Percentiles rank a stretch among this genome's conserved stretches.
These are phyloP conservation scores for Sporobolomyces phaffii DNA, from an alignment of 768 basidiomycete species.

Conservation along the genomic window DNA sequence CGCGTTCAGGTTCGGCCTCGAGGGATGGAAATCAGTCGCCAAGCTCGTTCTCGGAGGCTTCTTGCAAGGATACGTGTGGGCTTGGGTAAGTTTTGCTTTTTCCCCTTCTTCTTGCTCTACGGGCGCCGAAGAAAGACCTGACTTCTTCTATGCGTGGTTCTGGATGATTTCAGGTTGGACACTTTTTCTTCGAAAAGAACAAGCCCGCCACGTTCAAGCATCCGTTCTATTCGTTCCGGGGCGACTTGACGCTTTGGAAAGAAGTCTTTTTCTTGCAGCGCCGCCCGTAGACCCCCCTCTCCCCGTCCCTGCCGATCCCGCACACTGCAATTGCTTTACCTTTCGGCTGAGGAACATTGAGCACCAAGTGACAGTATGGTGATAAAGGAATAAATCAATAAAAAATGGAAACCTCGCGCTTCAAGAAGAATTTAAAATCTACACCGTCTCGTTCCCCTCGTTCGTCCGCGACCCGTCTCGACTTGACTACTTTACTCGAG, in stretches of 20 bases:
- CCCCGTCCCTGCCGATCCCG: background rate
- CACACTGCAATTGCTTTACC: no score
- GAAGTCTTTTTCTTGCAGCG: conserved; percentile 15
- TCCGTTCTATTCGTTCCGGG: conserved; percentile 27
- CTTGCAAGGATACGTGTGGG: conserved; percentile 32
- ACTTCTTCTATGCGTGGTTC: background rate
- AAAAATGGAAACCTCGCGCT: no score
- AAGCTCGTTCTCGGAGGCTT: conserved; percentile 20
- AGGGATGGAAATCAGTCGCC: conserved; percentile 19
- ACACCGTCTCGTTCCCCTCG: no score
- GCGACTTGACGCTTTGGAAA: conserved; percentile 19
- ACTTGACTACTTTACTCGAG: background rate
- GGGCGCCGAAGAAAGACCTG: background rate
- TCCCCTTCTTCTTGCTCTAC: background rate
- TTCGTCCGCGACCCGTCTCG: no score
- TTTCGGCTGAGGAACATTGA: no score
- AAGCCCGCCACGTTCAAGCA: conserved; percentile 35
- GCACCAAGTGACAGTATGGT: no score
- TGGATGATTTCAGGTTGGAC: conserved; percentile 7
- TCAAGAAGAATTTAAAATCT: no score
- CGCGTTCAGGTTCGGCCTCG: conserved; percentile 8
- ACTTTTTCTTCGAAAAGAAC: conserved; percentile 34
- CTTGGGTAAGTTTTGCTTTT: conserved; percentile 6
- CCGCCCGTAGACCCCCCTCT: background rate
- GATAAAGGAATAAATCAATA: no score